Base-by-base conservation (phyloP, 108 stramenopile genomes). In the Nannochloropsis oceanica region DNA sequence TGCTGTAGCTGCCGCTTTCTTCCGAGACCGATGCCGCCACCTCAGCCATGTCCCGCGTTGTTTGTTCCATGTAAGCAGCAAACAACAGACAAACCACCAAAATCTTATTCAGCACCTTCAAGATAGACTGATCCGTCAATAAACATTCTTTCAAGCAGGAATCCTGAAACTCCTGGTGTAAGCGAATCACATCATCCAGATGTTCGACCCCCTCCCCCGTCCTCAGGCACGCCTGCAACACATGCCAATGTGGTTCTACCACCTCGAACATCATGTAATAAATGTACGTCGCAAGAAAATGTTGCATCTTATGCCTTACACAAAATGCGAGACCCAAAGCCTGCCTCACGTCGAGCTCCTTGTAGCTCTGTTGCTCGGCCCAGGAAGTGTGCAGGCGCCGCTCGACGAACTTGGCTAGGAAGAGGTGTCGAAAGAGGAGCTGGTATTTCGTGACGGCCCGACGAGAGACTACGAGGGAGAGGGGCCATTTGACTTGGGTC, bases 191-290 rank as follows among this genome's bases (percentile, higher is more conserved):
- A 83, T 96, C 95, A 84, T 98, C 99, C 24, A 96, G 93, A 27
- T 94, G 95, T 81, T 89, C 91, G 81, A 13, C 85, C 34, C 46
- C 83, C 12, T 82, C 89, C 22, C 86, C 50, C 14, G 81, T 84
- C 5, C 27, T 18, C n/a, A 44, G 43, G 81, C 22, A 0, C 18
- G 59, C n/a, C 59, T 73, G 59, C 59, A 73, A 73, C 18, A 2
- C 59, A 73, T 73, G 59, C 59, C 59, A 73, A 10, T 73, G 59
- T 10, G 59, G 59, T 9, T 73, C 59, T 10, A 73, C 24, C 43
- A 98, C 97, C 91, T 99, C 99, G 84, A 95, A 93, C 90, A 94
- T 94, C 90, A 97, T 93, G 89, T 98, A 99, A 89, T 97, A 97
- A 14, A 96, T 95, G 24, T 98, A 90, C 92, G 97, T 98, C 89